Evolutionary conservation across 1,284 basidiomycete species (phyloP), one percentile per base, ranked within the genome.

Genomic region (Coniophora puteana): DNA sequence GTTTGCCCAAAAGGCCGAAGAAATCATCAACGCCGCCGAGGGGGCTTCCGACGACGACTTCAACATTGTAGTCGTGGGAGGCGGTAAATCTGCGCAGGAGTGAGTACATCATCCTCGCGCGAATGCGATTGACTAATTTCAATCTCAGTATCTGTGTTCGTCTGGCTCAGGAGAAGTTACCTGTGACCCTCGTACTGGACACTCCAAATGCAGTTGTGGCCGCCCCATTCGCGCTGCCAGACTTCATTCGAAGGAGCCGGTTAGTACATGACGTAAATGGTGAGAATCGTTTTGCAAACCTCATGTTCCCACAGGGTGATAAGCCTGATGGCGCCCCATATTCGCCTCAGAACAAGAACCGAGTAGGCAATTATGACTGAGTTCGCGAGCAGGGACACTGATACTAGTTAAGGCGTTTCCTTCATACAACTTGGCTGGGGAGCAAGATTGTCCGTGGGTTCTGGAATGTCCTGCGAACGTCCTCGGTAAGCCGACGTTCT

Each of bases 41-140:
- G n/a, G n/a, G n/a, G n/a, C n/a, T 18, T 49, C 50, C 4, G 49
- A 40, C 24, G 35, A 54, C 23, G 43, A 48, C 21, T 11, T 3
- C n/a, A 48, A 54, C 0, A 58, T 74, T 4, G 62, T 81, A 0
- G 61, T 83, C 3, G 59, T 79, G 3, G 78, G 78, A 10, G 72
- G 76, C 29, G 77, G 77, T 3, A 80, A 73, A 52, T 80, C 78
- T 5, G 73, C 71, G 0, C 70, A 73, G 53, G 76, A 78, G 73
- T 71, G 48, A 16, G 60, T n/a, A 3, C 10, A 11, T 4, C 16
- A 4, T 16, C n/a, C 12, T 30, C 29, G 16, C n/a, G n/a, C n/a
- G n/a, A n/a, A 8, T 21, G 4, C 26, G 4, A 11, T 16, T 8
- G n/a, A 18, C 20, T 20, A 2, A 13, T 14, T 43, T 23, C 40